Base-by-base conservation (phyloP, 192 early-diverging fungal genomes). In the Borealophlyctis nickersoniae region DNA sequence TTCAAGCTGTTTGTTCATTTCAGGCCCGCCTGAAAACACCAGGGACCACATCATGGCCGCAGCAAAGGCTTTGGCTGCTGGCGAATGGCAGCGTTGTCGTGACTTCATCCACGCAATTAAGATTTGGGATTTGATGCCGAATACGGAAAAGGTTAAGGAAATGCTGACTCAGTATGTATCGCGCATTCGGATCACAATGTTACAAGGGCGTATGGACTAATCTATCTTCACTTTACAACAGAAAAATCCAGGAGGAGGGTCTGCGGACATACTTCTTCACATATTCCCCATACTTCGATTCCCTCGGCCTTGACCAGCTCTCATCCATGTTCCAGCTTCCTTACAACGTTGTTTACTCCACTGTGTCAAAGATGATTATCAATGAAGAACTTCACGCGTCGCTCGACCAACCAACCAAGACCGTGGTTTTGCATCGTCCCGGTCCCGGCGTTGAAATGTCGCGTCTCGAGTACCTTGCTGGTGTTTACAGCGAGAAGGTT, bases 21-120 rank as follows among this genome's bases (percentile, higher is more conserved):
- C 32, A 81, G 79, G 83, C 13, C 97, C 97, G 27, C 94, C 97
- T 4, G 97, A 99, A 77, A 98, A 94, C 81, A 99, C 91, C 23
- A 87, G 97, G 67, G 97, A 99, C 81, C 92, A 97, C 77, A 94
- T 99, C 70, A 94, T 99, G 94, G 92, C 88, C 26, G 92, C 95
- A 1, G 84, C 97, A 36, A 92, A 94, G 75, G 89, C 94, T 9
- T 79, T 98, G 52, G 88, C 92, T 22, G 76, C 78, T 24, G 95
- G 95, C 52, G 92, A 99, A 78, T 99, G 97, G 97, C 80, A 94
- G 66, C 85, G 83, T 67, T 89, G 88, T 56, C 77, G 77, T 61
- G 90, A 96, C 51, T 82, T 86, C 51, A 92, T 99, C 71, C 71
- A 83, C 66, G 85, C 86, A 26, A 95, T 99, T 78, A 94, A 93